phyloP scores from a whole-genome alignment of 179 eudicot species.

The Spinacia oleracea region DNA sequence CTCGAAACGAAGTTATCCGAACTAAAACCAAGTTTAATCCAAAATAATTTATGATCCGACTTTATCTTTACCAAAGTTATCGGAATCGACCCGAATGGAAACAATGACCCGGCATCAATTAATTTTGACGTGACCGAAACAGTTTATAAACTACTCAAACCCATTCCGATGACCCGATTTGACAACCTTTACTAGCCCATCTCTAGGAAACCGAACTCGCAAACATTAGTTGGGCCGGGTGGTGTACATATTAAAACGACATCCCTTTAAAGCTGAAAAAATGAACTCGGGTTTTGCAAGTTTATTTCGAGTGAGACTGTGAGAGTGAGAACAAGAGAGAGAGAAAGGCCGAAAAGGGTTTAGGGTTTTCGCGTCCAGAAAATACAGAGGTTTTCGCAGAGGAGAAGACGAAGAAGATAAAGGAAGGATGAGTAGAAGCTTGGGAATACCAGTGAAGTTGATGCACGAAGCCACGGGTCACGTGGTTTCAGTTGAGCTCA shows the following conservation, averaged over 20 bases:
- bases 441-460: conserved; percentile 89
- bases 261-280: neutral
- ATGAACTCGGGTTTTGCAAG: neutral
- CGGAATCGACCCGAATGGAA: too few species aligned
- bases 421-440: conserved; percentile 70
- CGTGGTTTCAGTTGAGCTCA: conserved; percentile 77
- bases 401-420: neutral
- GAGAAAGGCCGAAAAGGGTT: conserved; percentile 17
- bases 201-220: too few species aligned
- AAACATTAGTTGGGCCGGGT: too few species aligned
- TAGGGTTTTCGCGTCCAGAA: neutral
- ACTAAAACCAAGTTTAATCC: too few species aligned
- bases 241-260: neutral
- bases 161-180: too few species aligned
- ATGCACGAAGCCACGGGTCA: conserved; percentile 87
- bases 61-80: too few species aligned
- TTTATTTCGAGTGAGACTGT: neutral
- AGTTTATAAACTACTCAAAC: too few species aligned
- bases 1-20: too few species aligned
- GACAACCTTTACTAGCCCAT: too few species aligned
- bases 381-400: neutral
- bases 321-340: neutral
- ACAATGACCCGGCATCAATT: too few species aligned
- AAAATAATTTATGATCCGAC: too few species aligned
- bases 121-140: too few species aligned